Base-by-base conservation (phyloP, 352 stramenopile genomes). In the Globisporangium barbulae region DNA sequence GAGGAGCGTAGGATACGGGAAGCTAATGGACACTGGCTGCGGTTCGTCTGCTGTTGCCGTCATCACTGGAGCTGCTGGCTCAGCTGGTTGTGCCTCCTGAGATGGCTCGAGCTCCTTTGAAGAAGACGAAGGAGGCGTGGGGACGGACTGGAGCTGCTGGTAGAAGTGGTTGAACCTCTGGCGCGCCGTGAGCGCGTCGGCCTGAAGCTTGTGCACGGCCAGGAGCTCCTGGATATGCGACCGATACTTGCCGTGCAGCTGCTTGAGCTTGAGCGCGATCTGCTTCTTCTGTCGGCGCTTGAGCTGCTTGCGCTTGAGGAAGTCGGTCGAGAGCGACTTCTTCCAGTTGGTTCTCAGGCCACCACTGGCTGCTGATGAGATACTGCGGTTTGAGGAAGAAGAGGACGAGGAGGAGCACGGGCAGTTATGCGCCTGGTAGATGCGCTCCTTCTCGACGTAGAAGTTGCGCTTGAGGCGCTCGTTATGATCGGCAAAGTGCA, bases 271-370 rank as follows among this genome's bases (percentile, higher is more conserved):
- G 15, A 68, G 65, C 25, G 68, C 75, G 22, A 91, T 70, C 45
- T 83, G 79, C 57, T 90, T 88, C 61, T 89, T 91, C 33, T 89
- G 74, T 0, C 82, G 81, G 41, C 81, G 79, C 57, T 90, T 88
- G 52, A 92, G 72, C 49, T 93, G 79, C 57, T 91, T 90, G 63
- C 74, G 75, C 61, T 84, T 84, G 50, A 71, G 66, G 35, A 81
- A 90, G 47, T 88, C 71, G 53, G 73, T 70, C 31, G 70, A 73
- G 17, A 88, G 73, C 33, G 59, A 65, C 37, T 76, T 83, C 33
- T 75, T 75, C 78, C 80, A 93, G 70, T 88, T 87, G 22, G 72
- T 42, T 53, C 52, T 68, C 5, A 33, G 17, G 5, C 17, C 28
- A 45, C 31, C 13, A 15, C 15, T 13, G 17, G 53, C 30, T 3